Conservation (phyloP, 495 filamentous ascomycete species). For the Aspergillus leporis region DNA sequence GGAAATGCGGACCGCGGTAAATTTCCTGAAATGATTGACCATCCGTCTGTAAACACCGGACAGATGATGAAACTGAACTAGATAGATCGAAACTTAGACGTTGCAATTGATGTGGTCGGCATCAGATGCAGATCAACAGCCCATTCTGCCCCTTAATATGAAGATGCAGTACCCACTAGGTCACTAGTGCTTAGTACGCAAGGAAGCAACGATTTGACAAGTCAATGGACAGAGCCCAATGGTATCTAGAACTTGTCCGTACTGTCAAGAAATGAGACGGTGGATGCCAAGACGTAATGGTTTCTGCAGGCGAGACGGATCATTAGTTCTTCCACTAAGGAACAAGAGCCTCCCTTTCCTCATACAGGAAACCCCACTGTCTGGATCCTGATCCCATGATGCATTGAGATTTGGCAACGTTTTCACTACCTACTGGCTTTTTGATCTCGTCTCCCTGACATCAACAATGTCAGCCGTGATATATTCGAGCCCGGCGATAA, state of each 20-base stretch:
- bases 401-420: background rate
- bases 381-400: background rate
- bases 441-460: background rate
- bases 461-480: background rate
- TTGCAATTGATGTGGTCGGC: background rate
- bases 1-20: slow-evolving; percentile 1
- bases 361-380: background rate
- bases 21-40: background rate
- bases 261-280: background rate
- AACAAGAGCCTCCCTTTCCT: background rate
- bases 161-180: background rate
- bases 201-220: background rate
- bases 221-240: background rate
- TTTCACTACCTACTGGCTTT: background rate
- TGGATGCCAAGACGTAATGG: slow-evolving; percentile 1
- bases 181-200: background rate
- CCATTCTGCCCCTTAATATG: background rate
- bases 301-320: slow-evolving; percentile 1
- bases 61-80: background rate
- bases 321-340: background rate
- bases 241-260: too few species aligned
- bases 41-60: background rate
- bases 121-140: background rate
- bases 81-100: slow-evolving; percentile 2
- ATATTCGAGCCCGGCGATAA: background rate